Evolutionary conservation across 1,284 basidiomycete species (phyloP), one percentile per base, ranked within the genome.

Genomic region (Ustilago trichophora): DNA sequence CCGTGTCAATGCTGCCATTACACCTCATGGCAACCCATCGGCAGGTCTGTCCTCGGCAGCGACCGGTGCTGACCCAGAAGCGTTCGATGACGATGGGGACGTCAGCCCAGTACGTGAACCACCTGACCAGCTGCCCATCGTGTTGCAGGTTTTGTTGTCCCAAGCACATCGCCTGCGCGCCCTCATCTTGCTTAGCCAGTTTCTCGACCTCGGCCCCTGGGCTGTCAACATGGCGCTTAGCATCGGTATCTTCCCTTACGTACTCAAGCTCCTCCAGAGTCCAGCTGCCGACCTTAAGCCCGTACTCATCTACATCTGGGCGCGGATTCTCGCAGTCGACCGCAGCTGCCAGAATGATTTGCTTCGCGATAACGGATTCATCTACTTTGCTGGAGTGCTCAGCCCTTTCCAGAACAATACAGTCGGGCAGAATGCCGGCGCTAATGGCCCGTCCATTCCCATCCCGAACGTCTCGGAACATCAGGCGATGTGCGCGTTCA

Each of bases 271-370:
- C 6, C 86, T 98, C 3, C 94, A 96, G 82, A 93, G 93, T 0
- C 93, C 94, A 0, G 92, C 93, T 0, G 89, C 90, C 65, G 95
- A 98, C 78, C 87, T 98, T 25, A 91, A 93, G 45, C 95, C 96
- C 0, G 94, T 98, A n/a, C 86, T 98, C 26, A 97, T 98, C 72
- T 98, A 98, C 84, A 98, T 98, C 64, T 98, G 96, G 96, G 92
- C 95, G 1, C 87, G 95, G 15, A 97, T 98, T 60, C 87, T 98
- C 19, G 95, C 95, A 2, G 93, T 98, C 25, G 96, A 98, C 81
- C 88, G 90, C 7, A 88, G 89, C 18, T 96, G 96, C 59, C 95
- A 98, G 80, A 87, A 89, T 37, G 95, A 98, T 77, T 84, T 98
- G 6, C 88, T 91, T 70, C 91, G 90, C 57, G 92, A 90, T 53